Conservation (phyloP, 176 grass and related monocot species). For the Oryza australiensis region DNA sequence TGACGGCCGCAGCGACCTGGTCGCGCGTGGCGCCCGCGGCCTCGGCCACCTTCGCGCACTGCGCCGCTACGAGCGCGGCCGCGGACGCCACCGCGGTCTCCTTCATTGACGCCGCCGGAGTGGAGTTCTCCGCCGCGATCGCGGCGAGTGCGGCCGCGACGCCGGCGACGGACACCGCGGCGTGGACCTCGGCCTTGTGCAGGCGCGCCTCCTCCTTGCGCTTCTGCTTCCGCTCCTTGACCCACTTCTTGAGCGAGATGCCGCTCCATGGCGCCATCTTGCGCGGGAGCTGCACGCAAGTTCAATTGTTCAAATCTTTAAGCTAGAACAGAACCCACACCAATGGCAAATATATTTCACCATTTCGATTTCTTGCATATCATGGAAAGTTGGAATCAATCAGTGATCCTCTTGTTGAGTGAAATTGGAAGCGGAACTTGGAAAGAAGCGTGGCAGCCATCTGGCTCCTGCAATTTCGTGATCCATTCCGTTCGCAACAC, state of each 20-base stretch:
- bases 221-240: constrained; percentile 92
- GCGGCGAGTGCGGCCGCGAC: constrained; percentile 89
- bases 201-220: constrained; percentile 88
- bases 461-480: neutral
- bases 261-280: constrained; percentile 80
- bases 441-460: constrained; percentile 1
- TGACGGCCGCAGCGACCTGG: constrained; percentile 65
- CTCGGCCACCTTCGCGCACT: constrained; percentile 86
- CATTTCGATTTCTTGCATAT: constrained; percentile 5
- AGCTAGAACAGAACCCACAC: neutral
- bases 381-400: constrained; percentile 19
- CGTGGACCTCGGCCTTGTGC: constrained; percentile 81
- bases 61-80: constrained; percentile 80
- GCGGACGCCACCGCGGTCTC: constrained; percentile 79
- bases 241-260: constrained; percentile 88
- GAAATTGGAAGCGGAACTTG: neutral
- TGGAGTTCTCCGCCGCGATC: constrained; percentile 69
- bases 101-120: constrained; percentile 35
- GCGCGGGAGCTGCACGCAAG: constrained; percentile 57
- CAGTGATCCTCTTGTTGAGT: neutral
- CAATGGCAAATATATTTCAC: constrained; percentile 18
- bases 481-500: constrained; percentile 17
- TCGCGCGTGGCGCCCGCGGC: constrained; percentile 75
- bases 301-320: constrained; percentile 33
- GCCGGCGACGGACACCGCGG: constrained; percentile 79